Conservation (phyloP, 2,329 filamentous ascomycete genomes). For the Gyromitra esculenta region DNA sequence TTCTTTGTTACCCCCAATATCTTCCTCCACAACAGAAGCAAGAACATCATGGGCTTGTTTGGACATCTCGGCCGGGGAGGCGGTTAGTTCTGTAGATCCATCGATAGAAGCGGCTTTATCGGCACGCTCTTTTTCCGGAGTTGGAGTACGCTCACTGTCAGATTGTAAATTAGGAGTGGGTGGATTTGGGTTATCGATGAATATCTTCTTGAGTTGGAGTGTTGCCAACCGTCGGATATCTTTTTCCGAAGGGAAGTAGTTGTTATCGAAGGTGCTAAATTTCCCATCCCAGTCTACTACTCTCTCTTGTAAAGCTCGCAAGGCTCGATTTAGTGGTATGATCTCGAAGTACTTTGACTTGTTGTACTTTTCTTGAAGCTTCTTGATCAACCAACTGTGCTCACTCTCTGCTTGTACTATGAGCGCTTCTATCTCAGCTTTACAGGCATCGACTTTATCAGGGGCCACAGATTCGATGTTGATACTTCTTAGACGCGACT, state of each 20-base stretch:
- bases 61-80: constrained; percentile 62
- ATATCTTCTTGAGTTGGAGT: constrained; percentile 92
- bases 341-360: constrained; percentile 96
- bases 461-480: constrained; percentile 89
- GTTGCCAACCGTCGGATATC: constrained; percentile 93
- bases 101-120: constrained; percentile 58
- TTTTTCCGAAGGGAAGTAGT: constrained; percentile 93
- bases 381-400: constrained; percentile 75
- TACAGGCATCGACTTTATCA: constrained; percentile 85
- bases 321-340: constrained; percentile 87
- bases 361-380: constrained; percentile 89
- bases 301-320: constrained; percentile 90
- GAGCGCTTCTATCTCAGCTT: constrained; percentile 80
- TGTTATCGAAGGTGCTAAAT: constrained; percentile 88
- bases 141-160: constrained; percentile 72
- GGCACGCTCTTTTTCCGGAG: constrained; percentile 59
- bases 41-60: constrained; percentile 73
- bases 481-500: constrained; percentile 83
- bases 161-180: constrained; percentile 71
- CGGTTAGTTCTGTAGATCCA: constrained; percentile 60
- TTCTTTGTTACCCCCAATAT: constrained; percentile 61
- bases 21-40: constrained; percentile 72
- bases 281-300: constrained; percentile 91
- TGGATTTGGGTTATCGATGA: constrained; percentile 82
- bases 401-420: constrained; percentile 85